Base-by-base conservation (phyloP, 129 eudicot species). In the Pulicaria dysenterica region DNA sequence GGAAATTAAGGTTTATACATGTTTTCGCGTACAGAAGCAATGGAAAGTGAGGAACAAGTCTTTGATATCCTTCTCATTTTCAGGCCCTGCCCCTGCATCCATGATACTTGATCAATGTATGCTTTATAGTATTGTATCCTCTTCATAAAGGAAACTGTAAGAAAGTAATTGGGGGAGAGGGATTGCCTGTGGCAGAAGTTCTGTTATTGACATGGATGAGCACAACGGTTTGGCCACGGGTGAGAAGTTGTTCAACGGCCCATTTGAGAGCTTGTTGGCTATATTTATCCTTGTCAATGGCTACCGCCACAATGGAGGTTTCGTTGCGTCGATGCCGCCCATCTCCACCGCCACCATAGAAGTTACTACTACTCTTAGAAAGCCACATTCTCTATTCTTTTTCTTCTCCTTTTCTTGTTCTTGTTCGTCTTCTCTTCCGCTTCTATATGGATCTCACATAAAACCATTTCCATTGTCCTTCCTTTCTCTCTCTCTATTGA, bases 21-120 rank as follows among this genome's bases (percentile, higher is more conserved):
- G 86, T 89, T 86, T 89, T 47, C 88, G 92, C 12, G 81, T 82
- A 58, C 96, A 89, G 58, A 82, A 86, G 82, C 96, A 89, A 75
- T 79, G 96, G 73, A 86, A 89, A 56, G 90, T 58, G 60, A 82
- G 78, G 76, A 89, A 84, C 59, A 89, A 65, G 6, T 86, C 92
- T 73, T 64, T 66, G 54, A 85, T 80, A 54, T 77, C 80, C 75
- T 75, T 86, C n/a, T 89, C 92, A 66, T 74, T 64, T 47, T 63
- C 70, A 58, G 77, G 77, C 51, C 62, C 56, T 51, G 55, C 59
- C 24, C 78, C 64, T 83, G 83, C 85, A 83, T 50, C 51, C 69
- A 71, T 34, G 54, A 49, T 16, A 60, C 31, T 43, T 34, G 38
- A 34, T 58, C 51, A 38, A 12, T 1, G 31, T 24, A 24, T 24